Percentiles rank a stretch among this genome's conserved stretches.
phyloP scores from a whole-genome alignment of 2,329 filamentous ascomycete species.

The Claviceps quebecensis region DNA sequence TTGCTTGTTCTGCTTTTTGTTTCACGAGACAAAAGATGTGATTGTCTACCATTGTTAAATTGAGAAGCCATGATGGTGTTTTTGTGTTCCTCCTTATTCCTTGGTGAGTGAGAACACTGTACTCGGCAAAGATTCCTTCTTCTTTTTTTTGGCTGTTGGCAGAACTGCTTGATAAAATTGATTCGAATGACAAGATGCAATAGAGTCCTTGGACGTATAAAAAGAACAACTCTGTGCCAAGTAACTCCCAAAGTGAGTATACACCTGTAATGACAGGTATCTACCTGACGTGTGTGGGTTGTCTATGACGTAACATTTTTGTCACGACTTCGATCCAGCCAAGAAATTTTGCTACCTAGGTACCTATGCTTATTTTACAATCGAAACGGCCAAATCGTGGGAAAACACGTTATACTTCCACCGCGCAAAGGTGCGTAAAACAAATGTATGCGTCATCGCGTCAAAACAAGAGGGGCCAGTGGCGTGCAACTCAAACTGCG shows the following conservation, averaged over 20 bases:
- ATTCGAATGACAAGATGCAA: background rate
- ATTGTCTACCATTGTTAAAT: background rate
- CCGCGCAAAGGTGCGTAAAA: too few relatives aligned
- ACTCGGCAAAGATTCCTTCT: background rate
- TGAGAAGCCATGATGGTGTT: background rate
- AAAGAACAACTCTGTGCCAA: too few relatives aligned
- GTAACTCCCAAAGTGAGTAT: too few relatives aligned
- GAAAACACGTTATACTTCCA: background rate
- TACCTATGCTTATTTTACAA: background rate
- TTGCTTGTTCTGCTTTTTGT: too few relatives aligned
- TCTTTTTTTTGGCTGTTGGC: background rate
- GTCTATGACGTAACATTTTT: background rate
- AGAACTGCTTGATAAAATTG: background rate
- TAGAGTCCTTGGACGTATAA: too few relatives aligned
- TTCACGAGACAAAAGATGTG: background rate
- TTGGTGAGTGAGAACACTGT: background rate
- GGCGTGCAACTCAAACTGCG: too few relatives aligned
- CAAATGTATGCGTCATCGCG: background rate
- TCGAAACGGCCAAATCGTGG: background rate
- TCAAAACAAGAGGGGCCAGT: too few relatives aligned
- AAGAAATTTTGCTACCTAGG: background rate
- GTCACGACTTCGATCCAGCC: background rate
- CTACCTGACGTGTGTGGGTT: background rate
- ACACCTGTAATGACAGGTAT: too few relatives aligned
- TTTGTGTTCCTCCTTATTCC: background rate